A percentile compares a stretch with the other conserved stretches of the same genome.
phyloP scores from a whole-genome alignment of 1,139 yeast genomes.

The Candida sp. region DNA sequence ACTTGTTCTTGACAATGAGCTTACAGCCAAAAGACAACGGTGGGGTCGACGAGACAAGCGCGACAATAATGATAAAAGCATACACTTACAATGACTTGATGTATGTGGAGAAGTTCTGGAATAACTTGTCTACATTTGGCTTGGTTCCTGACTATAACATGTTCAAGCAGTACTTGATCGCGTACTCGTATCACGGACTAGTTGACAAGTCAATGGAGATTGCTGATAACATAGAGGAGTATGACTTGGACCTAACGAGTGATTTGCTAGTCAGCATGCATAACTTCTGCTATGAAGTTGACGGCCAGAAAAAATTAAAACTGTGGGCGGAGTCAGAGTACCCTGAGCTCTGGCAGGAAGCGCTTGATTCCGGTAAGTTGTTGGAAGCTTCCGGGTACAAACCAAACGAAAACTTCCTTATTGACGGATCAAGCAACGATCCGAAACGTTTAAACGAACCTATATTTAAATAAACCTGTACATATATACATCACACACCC shows the following conservation, averaged over 20 bases:
- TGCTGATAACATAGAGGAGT: constrained; percentile 53
- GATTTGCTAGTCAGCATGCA: constrained; percentile 62
- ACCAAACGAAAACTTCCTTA: constrained; percentile 28
- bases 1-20: constrained; percentile 62
- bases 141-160: constrained; percentile 60
- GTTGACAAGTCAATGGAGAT: constrained; percentile 61
- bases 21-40: constrained; percentile 51
- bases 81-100: constrained; percentile 62
- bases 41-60: constrained; percentile 71
- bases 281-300: constrained; percentile 60
- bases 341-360: constrained; percentile 52
- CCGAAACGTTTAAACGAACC: constrained; percentile 5
- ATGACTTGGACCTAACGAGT: constrained; percentile 51
- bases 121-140: constrained; percentile 56
- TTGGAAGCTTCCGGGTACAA: constrained; percentile 36
- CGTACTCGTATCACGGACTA: constrained; percentile 74
- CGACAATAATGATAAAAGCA: constrained; percentile 74
- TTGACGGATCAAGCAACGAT: constrained; percentile 10
- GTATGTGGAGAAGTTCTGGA: constrained; percentile 70
- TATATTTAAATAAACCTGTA: constrained; percentile 3
- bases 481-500: constrained; percentile 14
- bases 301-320: constrained; percentile 50
- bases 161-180: constrained; percentile 67
- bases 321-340: constrained; percentile 56
- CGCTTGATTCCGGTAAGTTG: constrained; percentile 40